Conservation (phyloP, 768 basidiomycete genomes). For the Lactifluus volemus region DNA sequence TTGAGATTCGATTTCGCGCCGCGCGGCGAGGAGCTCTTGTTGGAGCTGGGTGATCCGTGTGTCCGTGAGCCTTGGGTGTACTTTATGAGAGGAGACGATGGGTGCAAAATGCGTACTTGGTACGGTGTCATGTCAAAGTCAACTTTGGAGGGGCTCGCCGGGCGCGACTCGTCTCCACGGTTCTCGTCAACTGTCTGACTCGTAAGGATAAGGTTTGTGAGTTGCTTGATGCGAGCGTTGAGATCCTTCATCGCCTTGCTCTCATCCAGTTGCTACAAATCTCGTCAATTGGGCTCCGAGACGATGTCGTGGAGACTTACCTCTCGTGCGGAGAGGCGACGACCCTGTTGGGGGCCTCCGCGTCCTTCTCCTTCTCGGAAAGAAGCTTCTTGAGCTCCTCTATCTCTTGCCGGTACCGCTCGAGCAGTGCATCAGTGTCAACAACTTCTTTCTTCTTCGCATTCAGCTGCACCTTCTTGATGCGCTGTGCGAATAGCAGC, state of each 20-base stretch:
- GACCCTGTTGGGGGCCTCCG: slow-evolving; percentile 43
- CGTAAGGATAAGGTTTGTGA: slow-evolving; percentile 79
- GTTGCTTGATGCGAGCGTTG: slow-evolving; percentile 68
- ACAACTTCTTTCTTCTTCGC: slow-evolving; percentile 92
- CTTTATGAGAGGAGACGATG: neutral
- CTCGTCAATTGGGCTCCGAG: neutral
- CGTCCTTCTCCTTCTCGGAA: slow-evolving; percentile 47
- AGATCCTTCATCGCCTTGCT: slow-evolving; percentile 79
- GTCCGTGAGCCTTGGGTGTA: neutral
- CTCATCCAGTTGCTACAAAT: slow-evolving; percentile 68
- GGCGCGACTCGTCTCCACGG: slow-evolving; percentile 62
- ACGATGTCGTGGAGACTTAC: slow-evolving; percentile 20
- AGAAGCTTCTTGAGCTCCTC: slow-evolving; percentile 76
- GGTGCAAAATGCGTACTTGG: slow-evolving; percentile 40
- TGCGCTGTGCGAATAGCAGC: slow-evolving; percentile 81
- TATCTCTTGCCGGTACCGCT: slow-evolving; percentile 91
- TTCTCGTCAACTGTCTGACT: slow-evolving; percentile 72
- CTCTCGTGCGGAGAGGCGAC: slow-evolving; percentile 40
- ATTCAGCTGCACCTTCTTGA: slow-evolving; percentile 84
- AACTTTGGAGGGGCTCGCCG: slow-evolving; percentile 77
- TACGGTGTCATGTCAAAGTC: slow-evolving; percentile 88
- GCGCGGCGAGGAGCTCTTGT: slow-evolving; percentile 76
- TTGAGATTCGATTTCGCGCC: slow-evolving; percentile 72
- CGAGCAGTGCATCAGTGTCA: slow-evolving; percentile 88
- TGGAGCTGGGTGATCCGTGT: slow-evolving; percentile 48